Evolutionary conservation across 306 rosid species (phyloP).

Genomic region (Sesbania bispinosa): DNA sequence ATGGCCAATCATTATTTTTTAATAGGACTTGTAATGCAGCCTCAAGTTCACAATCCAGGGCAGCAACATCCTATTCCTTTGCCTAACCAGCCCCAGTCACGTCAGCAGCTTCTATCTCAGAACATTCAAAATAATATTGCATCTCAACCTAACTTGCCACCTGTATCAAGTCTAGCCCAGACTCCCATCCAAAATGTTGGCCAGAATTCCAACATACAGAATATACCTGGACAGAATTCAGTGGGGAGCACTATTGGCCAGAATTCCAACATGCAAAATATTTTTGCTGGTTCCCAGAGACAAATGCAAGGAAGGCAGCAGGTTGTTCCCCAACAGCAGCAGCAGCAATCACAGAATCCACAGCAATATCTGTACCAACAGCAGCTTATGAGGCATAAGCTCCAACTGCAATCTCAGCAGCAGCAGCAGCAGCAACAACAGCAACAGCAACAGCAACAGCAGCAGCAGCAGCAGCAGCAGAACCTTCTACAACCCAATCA

Average conservation of each 20-base stretch:
- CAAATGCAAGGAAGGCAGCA: constrained; percentile 87
- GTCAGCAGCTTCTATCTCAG: constrained; percentile 69
- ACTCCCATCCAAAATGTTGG: constrained; percentile 62
- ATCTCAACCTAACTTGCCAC: constrained; percentile 53
- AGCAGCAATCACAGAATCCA: constrained; percentile 69
- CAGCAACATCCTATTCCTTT: constrained; percentile 55
- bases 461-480: constrained; percentile 63
- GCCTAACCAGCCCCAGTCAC: constrained; percentile 67
- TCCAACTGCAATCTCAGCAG: constrained; percentile 46
- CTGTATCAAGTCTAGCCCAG: constrained; percentile 56
- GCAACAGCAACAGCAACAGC: constrained; percentile 65
- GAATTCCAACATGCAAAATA: constrained; percentile 63
- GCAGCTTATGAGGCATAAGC: constrained; percentile 63
- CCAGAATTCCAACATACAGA: constrained; percentile 71
- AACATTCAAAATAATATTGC: constrained; percentile 64
- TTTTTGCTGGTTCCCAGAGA: constrained; percentile 68
- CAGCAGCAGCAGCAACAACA: constrained; percentile 28
- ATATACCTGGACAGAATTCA: constrained; percentile 61
- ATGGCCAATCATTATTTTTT: constrained; percentile 5
- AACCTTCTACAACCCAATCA: constrained; percentile 75
- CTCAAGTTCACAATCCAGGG: constrained; percentile 70
- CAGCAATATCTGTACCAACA: constrained; percentile 68
- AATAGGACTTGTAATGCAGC: constrained; percentile 58
- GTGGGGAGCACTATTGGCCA: constrained; percentile 71
- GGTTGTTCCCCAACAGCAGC: constrained; percentile 65